Evolutionary conservation across 352 stramenopile species (phyloP).

Genomic region (Phytopythium chamaehyphon): DNA sequence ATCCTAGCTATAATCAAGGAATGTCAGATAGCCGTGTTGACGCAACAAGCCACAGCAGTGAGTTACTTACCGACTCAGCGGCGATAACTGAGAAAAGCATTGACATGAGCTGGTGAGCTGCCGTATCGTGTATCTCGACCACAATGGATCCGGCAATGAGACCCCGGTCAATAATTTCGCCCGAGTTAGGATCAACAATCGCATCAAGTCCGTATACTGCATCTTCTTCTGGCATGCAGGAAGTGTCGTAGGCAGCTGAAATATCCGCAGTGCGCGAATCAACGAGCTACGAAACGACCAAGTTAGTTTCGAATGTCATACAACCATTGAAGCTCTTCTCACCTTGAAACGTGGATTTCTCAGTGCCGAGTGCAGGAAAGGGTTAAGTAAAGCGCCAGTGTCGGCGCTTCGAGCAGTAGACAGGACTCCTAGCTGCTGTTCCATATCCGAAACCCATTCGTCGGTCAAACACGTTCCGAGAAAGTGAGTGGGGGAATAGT

Average conservation of each 20-base stretch:
- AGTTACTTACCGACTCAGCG: constrained; percentile 27
- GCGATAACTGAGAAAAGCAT: constrained; percentile 44
- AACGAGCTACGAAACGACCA: constrained; percentile 4
- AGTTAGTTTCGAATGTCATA: neutral
- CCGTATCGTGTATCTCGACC: constrained; percentile 42
- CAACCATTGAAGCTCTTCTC: neutral
- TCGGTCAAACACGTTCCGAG: constrained; percentile 37
- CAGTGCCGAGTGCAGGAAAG: constrained; percentile 32
- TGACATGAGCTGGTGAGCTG: constrained; percentile 29
- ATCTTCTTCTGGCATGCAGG: constrained; percentile 18
- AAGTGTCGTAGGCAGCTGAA: constrained; percentile 17
- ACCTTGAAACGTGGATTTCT: constrained; percentile 23
- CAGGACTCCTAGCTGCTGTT: constrained; percentile 18
- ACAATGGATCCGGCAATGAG: constrained; percentile 30
- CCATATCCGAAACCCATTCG: constrained; percentile 20
- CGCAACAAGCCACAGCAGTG: neutral
- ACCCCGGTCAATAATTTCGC: constrained; percentile 16
- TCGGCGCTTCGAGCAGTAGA: constrained; percentile 12
- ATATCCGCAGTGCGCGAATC: constrained; percentile 19
- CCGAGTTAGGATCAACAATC: constrained; percentile 18
- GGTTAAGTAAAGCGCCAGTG: constrained; percentile 16
- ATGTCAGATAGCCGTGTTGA: neutral
- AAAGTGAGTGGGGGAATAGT: constrained; percentile 33
- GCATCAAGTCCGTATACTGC: constrained; percentile 31
- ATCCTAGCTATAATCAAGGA: constrained; percentile 4